These are phyloP conservation scores for Lachancea sp. DNA, from an alignment of 805 yeast species.

Conservation along the genomic window DNA sequence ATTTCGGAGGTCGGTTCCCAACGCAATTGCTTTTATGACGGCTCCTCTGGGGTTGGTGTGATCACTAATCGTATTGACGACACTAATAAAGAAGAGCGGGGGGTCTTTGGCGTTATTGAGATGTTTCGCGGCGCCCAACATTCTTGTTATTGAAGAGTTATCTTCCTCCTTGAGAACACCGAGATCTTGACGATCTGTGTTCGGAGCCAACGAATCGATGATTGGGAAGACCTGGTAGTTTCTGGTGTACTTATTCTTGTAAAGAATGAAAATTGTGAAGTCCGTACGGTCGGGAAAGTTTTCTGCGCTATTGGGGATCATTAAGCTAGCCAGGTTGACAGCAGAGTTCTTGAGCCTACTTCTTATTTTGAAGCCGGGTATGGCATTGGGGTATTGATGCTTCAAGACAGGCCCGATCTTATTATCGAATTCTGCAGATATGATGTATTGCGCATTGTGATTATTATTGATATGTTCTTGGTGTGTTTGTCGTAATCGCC, in stretches of 20 bases:
- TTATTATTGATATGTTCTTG: conserved; percentile 8
- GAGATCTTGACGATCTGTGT: conserved; percentile 8
- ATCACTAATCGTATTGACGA: conserved; percentile 45
- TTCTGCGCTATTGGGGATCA: conserved; percentile 59
- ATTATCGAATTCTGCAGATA: conserved; percentile 76
- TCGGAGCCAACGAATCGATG: conserved; percentile 9
- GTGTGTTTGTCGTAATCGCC: conserved; percentile 10
- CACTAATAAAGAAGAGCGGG: conserved; percentile 49
- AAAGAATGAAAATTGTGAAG: conserved; percentile 50
- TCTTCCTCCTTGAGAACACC: conserved; percentile 15
- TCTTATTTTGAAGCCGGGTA: conserved; percentile 33
- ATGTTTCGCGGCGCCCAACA: not conserved
- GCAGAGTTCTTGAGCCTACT: conserved; percentile 6
- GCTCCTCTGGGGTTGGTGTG: conserved; percentile 49
- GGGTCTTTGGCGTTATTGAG: conserved; percentile 9
- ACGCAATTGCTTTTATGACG: conserved; percentile 49
- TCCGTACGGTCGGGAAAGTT: conserved; percentile 45
- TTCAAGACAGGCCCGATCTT: conserved; percentile 63
- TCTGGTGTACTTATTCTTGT: conserved; percentile 28
- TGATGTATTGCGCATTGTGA: conserved; percentile 45
- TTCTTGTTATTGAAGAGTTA: not conserved
- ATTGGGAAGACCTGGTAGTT: conserved; percentile 24
- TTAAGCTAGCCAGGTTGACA: conserved; percentile 41
- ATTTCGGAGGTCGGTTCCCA: conserved; percentile 48
- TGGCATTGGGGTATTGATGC: conserved; percentile 49